phyloP scores from a whole-genome alignment of 192 early-diverging fungal species.

The Entomortierella beljakovae region DNA sequence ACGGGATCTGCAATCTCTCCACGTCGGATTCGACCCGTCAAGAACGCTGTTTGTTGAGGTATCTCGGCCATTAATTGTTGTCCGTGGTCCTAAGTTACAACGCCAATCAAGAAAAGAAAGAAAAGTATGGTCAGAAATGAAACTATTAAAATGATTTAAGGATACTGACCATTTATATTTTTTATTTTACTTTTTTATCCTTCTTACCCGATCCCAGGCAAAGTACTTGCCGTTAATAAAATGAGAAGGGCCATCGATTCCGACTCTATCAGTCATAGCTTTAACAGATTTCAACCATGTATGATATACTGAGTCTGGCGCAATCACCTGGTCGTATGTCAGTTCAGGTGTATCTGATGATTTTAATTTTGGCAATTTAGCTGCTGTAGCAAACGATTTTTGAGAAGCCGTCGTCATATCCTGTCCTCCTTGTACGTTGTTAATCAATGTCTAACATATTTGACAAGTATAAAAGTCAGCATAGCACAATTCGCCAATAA shows the following conservation, averaged over 20 bases:
- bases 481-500: neutral
- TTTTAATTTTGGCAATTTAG: constrained; percentile 29
- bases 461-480: neutral
- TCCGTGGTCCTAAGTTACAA: constrained; percentile 19
- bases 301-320: constrained; percentile 15
- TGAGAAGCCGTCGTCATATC: constrained; percentile 14
- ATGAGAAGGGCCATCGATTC: constrained; percentile 37
- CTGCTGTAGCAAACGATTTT: constrained; percentile 12
- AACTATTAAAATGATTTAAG: neutral
- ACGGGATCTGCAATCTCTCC: constrained; percentile 63
- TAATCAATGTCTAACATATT: constrained; percentile 19
- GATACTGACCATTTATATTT: neutral
- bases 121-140: neutral
- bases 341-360: constrained; percentile 25
- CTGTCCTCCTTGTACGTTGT: constrained; percentile 18
- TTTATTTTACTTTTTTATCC: too few species aligned
- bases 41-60: constrained; percentile 27
- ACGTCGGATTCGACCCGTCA: constrained; percentile 18
- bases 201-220: constrained; percentile 64
- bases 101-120: neutral
- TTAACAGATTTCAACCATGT: constrained; percentile 26
- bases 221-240: constrained; percentile 89
- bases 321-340: constrained; percentile 37
- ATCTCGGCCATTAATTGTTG: constrained; percentile 26
- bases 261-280: constrained; percentile 19